Percentiles rank a stretch among this genome's conserved stretches.
Conservation (phyloP, 2,329 filamentous ascomycete species). For the Mycosphaerella arachidis region DNA sequence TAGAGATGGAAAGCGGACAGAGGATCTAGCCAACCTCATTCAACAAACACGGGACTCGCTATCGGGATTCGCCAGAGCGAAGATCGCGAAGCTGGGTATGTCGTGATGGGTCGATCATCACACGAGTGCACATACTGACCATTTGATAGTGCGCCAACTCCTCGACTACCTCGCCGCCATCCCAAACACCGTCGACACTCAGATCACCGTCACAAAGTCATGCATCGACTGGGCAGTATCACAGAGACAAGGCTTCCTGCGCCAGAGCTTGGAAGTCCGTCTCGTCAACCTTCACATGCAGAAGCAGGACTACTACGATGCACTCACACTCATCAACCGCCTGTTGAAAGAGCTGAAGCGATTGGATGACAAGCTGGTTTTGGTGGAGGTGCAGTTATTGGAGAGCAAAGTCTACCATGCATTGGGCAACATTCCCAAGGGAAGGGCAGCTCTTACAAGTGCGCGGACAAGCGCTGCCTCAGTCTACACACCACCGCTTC, state of each 20-base stretch:
- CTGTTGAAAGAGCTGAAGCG: constrained; percentile 96
- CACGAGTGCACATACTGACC: not conserved
- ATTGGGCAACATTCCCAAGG: constrained; percentile 92
- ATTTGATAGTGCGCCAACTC: constrained; percentile 54
- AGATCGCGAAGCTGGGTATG: constrained; percentile 95
- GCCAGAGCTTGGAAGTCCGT: constrained; percentile 95
- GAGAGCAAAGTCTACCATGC: constrained; percentile 98
- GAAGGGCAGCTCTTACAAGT: constrained; percentile 87
- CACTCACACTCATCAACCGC: constrained; percentile 91
- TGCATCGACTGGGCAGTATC: constrained; percentile 99
- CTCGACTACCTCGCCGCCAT: constrained; percentile 93
- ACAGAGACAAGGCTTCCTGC: constrained; percentile 90
- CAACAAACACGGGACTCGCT: constrained; percentile 85
- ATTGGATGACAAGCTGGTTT: constrained; percentile 93
- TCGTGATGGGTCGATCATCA: not conserved
- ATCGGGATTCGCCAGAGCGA: constrained; percentile 96
- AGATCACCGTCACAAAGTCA: constrained; percentile 93
- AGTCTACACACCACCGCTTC: constrained; percentile 90
- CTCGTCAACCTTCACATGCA: constrained; percentile 93
- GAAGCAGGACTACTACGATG: constrained; percentile 96
- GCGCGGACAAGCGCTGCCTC: constrained; percentile 93
- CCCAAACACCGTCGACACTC: constrained; percentile 88
- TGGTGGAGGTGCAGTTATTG: constrained; percentile 95
- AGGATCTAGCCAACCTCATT: constrained; percentile 84
- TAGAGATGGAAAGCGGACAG: constrained; percentile 74